Conservation (phyloP, 495 filamentous ascomycete species). For the Aspergillus wentii region DNA sequence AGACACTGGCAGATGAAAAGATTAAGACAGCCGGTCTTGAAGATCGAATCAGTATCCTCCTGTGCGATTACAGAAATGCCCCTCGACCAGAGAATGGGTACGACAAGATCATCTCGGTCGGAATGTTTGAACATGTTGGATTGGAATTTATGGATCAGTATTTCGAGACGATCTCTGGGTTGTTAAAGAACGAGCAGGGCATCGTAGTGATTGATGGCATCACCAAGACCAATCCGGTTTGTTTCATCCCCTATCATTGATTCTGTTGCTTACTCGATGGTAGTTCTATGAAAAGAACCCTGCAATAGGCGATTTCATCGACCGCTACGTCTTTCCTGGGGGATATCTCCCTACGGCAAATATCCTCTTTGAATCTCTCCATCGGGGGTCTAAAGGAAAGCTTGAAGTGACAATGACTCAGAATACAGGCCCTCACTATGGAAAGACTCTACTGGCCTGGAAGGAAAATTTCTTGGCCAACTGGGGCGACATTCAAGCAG, state of each 20-base stretch:
- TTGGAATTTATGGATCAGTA: constrained; percentile 57
- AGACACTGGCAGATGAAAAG: constrained; percentile 52
- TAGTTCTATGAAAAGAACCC: constrained; percentile 16
- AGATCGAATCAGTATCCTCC: constrained; percentile 49
- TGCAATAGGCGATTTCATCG: constrained; percentile 53
- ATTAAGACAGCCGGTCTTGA: constrained; percentile 49
- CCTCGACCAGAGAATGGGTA: constrained; percentile 47
- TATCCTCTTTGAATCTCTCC: constrained; percentile 57
- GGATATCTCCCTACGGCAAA: constrained; percentile 64
- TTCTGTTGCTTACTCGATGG: constrained; percentile 29
- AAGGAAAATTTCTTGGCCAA: constrained; percentile 56
- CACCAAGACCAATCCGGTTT: constrained; percentile 59
- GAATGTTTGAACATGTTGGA: constrained; percentile 75
- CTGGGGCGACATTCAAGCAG: constrained; percentile 50
- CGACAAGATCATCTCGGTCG: constrained; percentile 67
- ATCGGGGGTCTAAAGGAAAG: constrained; percentile 48
- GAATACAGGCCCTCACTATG: constrained; percentile 68
- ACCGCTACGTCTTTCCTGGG: constrained; percentile 70
- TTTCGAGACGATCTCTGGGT: constrained; percentile 50
- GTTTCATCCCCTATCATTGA: constrained; percentile 4
- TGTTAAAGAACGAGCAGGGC: constrained; percentile 59
- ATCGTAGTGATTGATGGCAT: constrained; percentile 72
- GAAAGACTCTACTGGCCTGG: constrained; percentile 64
- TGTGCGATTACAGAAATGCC: constrained; percentile 58
- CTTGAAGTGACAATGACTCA: constrained; percentile 58